Conservation (phyloP, 495 filamentous ascomycete species). For the Penicillium ucsense region DNA sequence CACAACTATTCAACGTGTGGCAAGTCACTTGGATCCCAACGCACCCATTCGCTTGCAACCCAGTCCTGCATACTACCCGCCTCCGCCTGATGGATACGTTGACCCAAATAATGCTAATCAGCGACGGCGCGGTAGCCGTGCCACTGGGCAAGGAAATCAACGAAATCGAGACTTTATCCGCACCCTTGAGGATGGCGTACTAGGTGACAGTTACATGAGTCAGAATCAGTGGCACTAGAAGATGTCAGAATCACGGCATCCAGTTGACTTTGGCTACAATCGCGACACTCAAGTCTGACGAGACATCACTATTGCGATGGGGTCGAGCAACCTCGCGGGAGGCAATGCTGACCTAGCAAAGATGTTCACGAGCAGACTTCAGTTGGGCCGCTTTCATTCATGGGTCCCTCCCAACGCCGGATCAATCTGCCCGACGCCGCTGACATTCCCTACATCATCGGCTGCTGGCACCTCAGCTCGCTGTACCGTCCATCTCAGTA, state of each 20-base stretch:
- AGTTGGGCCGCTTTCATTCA: no score
- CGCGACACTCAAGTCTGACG: no score
- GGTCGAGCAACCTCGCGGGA: no score
- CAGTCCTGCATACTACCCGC: constrained; percentile 95
- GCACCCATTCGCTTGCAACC: constrained; percentile 91
- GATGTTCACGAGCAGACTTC: no score
- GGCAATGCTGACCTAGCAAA: no score
- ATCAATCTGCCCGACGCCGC: no score
- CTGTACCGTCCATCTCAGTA: no score
- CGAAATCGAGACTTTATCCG: constrained; percentile 84
- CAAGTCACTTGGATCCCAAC: constrained; percentile 90
- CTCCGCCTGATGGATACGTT: constrained; percentile 77
- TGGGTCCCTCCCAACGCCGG: no score
- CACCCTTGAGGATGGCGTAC: constrained; percentile 82
- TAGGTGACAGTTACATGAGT: constrained; percentile 70
- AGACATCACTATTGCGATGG: no score
- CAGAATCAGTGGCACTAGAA: constrained; percentile 54
- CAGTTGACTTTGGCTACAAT: no score
- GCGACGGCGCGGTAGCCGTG: constrained; percentile 68
- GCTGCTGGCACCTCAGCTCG: no score
- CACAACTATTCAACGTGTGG: constrained; percentile 86
- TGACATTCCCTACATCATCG: no score
- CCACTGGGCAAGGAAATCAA: constrained; percentile 44
- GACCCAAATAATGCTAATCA: constrained; percentile 50
- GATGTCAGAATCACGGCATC: background rate